Percentiles rank a stretch among this genome's conserved stretches.
These are phyloP conservation scores for Agrocybe praecox DNA, from an alignment of 768 basidiomycete species.

Conservation along the genomic window DNA sequence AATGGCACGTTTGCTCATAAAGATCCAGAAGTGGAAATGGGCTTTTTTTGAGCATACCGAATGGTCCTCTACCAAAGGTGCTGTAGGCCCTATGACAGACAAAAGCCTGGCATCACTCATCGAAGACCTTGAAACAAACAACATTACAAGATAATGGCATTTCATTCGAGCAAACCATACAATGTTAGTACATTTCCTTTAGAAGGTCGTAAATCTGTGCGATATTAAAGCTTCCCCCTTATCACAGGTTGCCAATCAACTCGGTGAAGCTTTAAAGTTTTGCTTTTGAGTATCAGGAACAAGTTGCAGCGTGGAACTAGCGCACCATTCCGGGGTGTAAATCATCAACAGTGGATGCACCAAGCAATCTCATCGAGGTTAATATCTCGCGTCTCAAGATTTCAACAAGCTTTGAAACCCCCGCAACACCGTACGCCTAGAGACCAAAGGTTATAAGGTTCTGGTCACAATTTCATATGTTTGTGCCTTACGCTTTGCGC, in stretches of 20 bases:
- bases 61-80: slow-evolving; percentile 52
- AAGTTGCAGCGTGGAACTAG: not conserved
- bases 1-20: not conserved
- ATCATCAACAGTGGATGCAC: slow-evolving; percentile 64
- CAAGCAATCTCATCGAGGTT: slow-evolving; percentile 75
- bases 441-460: not conserved
- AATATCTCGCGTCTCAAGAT: slow-evolving; percentile 80
- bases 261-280: slow-evolving; percentile 53
- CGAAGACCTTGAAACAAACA: slow-evolving; percentile 32
- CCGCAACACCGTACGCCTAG: slow-evolving; percentile 76
- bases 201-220: slow-evolving; percentile 1
- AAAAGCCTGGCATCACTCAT: slow-evolving; percentile 42
- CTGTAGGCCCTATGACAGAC: slow-evolving; percentile 35
- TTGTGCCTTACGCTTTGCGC: slow-evolving; percentile 70
- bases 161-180: not conserved
- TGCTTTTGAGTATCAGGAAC: not conserved
- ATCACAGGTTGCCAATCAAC: slow-evolving; percentile 51
- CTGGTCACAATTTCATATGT: not conserved
- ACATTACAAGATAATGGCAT: not conserved
- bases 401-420: slow-evolving; percentile 64
- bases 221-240: slow-evolving; percentile 31
- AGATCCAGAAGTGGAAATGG: slow-evolving; percentile 73
- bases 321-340: slow-evolving; percentile 75
- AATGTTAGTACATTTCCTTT: too few relatives aligned
- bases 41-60: slow-evolving; percentile 52